Evolutionary conservation across 2,329 filamentous ascomycete species (phyloP).

Genomic region (Penicillium sp.): DNA sequence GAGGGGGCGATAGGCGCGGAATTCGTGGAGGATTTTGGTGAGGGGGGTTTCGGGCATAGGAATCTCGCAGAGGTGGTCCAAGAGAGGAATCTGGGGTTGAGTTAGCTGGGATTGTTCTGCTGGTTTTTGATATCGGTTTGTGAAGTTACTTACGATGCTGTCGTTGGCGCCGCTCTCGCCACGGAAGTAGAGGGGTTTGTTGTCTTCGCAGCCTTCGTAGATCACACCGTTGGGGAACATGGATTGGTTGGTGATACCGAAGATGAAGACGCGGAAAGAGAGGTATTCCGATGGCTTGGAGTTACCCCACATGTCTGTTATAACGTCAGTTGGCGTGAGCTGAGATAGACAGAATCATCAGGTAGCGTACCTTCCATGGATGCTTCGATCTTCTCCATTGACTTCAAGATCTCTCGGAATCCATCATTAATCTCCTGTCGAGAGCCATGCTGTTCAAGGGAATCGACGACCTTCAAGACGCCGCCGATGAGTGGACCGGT

Average conservation of each 20-base stretch:
- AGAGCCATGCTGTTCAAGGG: conserved; percentile 49
- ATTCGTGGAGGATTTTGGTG: conserved; percentile 83
- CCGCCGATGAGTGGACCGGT: conserved; percentile 75
- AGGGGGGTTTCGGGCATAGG: conserved; percentile 86
- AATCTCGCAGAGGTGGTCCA: conserved; percentile 83
- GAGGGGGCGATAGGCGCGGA: conserved; percentile 82
- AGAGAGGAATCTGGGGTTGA: conserved; percentile 65
- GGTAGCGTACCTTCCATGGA: conserved; percentile 68
- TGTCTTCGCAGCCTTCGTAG: conserved; percentile 77
- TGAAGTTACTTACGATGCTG: conserved; percentile 62
- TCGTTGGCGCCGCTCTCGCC: conserved; percentile 94
- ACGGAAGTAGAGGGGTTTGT: conserved; percentile 74
- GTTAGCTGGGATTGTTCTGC: not conserved
- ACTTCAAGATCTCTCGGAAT: conserved; percentile 59
- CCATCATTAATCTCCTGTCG: conserved; percentile 64
- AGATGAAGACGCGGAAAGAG: conserved; percentile 93
- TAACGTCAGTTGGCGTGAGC: not conserved
- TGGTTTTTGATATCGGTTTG: not conserved
- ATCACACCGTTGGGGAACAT: conserved; percentile 94
- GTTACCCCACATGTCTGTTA: conserved; percentile 78
- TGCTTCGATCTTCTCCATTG: conserved; percentile 68
- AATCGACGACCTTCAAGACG: conserved; percentile 65
- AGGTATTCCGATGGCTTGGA: conserved; percentile 82
- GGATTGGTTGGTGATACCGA: conserved; percentile 86
- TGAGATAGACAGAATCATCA: not conserved